These are phyloP conservation scores for Chlamydomonas schloesseri DNA, from an alignment of 139 green algal species.

Conservation along the genomic window DNA sequence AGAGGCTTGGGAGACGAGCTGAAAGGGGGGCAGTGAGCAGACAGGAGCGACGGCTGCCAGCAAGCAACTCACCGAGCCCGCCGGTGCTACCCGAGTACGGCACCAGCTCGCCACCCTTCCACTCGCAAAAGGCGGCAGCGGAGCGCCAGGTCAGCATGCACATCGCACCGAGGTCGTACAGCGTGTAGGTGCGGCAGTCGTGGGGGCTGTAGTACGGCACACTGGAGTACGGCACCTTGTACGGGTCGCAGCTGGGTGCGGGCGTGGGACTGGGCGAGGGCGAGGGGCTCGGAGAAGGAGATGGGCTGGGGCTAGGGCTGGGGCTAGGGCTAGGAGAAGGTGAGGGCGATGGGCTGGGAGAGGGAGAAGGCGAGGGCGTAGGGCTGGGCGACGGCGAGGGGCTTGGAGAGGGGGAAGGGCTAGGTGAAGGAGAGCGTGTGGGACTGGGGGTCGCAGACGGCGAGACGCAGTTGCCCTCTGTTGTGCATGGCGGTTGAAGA, in stretches of 20 bases:
- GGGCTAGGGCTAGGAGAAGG: too few species aligned
- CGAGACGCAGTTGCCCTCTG: too few species aligned
- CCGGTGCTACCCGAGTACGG: too few species aligned
- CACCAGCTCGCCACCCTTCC: not conserved
- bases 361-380: not conserved
- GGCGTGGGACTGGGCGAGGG: not conserved
- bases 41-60: too few species aligned
- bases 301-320: too few species aligned
- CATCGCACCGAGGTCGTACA: not conserved
- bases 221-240: not conserved
- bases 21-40: too few species aligned
- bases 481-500: not conserved
- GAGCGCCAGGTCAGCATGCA: not conserved
- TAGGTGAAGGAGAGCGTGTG: too few species aligned
- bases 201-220: not conserved
- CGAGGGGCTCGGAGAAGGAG: too few species aligned
- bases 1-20: too few species aligned
- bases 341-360: not conserved
- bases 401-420: too few species aligned
- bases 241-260: not conserved
- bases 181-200: not conserved
- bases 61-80: too few species aligned
- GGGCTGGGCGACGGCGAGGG: not conserved
- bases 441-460: too few species aligned
- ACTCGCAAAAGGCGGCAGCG: not conserved